Evolutionary conservation across 176 grass and related monocot genomes (phyloP), one percentile per base, ranked within the genome.

Genomic region (Oryza meyeriana): DNA sequence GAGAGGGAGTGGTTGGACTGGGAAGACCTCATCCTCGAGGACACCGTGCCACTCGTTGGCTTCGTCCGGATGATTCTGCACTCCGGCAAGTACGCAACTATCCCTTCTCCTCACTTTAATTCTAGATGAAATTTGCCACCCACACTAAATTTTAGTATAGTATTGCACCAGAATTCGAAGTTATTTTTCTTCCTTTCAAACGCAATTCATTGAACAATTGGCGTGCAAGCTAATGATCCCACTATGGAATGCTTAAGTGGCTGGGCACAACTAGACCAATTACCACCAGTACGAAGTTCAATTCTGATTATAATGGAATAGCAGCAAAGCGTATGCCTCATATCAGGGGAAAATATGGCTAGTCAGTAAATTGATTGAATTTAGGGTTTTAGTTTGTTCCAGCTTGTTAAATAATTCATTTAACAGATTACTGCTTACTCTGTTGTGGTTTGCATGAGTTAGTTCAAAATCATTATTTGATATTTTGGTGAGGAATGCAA

Each of bases 31-130:
- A 99, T 99, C 68, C 84, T 99, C 83, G 85, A 95, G 91, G 96
- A 99, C 38, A 99, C 96, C 38, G 96, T 95, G 48, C 96, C 93
- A 7, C 93, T 99, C 18, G 96, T 95, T 6, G 83, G 93, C 32
- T 95, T 99, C 63, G 93, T 99, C 26, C 82, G 93, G 63, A 99
- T 99, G 96, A 94, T 99, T 71, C 96, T 99, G 58, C 93, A 95
- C 83, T 94, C 96, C 32, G 96, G 93, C 92, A 95, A 99, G 96
- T 99, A 93, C 39, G 93, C 88, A 57, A 64, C 58, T 67, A 42
- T 66, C 69, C 52, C 58, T 20, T 50, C 5, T 64, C 3, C 22
- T 68, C 10, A 48, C 72, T 47, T 72, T 12, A 40, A 16, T 55
- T 74, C 10, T 20, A 71, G 0, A 12, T 36, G 10, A 1, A 31